Evolutionary conservation across 371 early-diverging fungal genomes (phyloP).

Genomic region (Dentiscutata heterogama): DNA sequence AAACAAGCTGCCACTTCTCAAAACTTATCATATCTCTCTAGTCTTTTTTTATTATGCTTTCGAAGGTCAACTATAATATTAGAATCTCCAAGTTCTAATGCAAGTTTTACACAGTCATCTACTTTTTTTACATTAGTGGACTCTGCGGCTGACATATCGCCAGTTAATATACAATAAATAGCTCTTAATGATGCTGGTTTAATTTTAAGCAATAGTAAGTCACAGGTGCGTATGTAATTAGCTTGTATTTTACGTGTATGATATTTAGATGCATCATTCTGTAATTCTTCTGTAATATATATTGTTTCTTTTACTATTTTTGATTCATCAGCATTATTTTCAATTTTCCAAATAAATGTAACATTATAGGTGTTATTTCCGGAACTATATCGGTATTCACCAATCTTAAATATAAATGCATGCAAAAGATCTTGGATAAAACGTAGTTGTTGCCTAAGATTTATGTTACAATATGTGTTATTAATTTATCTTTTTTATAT

Average conservation of each 20-base stretch:
- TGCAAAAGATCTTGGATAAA: background rate
- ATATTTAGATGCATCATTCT: background rate
- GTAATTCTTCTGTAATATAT: background rate
- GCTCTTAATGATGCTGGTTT: background rate
- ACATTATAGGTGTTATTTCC: background rate
- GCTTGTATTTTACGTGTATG: background rate
- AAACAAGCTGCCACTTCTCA: background rate
- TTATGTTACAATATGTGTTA: background rate
- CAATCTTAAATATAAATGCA: background rate
- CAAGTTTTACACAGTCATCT: background rate
- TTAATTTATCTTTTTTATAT: too few relatives aligned
- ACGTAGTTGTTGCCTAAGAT: background rate
- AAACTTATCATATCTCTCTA: background rate
- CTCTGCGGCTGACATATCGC: background rate
- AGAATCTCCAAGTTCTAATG: conserved; percentile 1
- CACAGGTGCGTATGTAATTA: background rate
- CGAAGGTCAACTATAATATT: background rate
- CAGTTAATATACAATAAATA: background rate
- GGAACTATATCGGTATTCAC: too few relatives aligned
- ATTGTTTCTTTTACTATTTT: background rate
- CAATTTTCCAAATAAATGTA: conserved; percentile 3
- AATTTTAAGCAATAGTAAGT: background rate
- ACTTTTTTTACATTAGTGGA: background rate
- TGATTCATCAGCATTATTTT: background rate
- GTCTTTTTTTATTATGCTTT: background rate